Conservation (phyloP, 1,139 yeast species). For the Saccharomyces hybrid region DNA sequence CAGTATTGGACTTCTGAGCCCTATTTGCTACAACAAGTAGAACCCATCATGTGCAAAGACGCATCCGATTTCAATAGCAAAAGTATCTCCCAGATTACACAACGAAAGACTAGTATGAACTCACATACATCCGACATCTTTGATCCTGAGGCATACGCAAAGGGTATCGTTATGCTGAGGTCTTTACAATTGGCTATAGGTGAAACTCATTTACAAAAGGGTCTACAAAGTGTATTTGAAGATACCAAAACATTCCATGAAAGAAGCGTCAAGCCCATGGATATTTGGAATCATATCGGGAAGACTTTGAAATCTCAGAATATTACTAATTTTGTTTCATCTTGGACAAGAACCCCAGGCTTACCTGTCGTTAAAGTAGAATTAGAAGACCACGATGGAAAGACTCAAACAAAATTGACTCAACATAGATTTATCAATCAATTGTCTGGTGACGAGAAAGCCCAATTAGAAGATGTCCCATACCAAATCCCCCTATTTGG, state of each 20-base stretch:
- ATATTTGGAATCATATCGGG: conserved; percentile 44
- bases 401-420: conserved; percentile 32
- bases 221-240: conserved; percentile 40
- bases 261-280: conserved; percentile 44
- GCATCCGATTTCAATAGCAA: conserved; percentile 29
- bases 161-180: conserved; percentile 55
- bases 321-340: conserved; percentile 43
- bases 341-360: conserved; percentile 57
- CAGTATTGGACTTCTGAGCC: conserved; percentile 21
- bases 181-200: conserved; percentile 46
- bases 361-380: conserved; percentile 46
- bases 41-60: conserved; percentile 39
- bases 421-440: conserved; percentile 44
- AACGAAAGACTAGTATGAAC: conserved; percentile 30
- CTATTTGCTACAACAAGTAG: conserved; percentile 33
- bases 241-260: conserved; percentile 23
- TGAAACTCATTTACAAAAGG: conserved; percentile 32
- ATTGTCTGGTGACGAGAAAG: conserved; percentile 6
- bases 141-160: conserved; percentile 50
- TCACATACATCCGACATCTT: conserved; percentile 39
- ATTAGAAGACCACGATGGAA: conserved; percentile 25
- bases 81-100: conserved; percentile 22
- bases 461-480: conserved; percentile 28
- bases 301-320: conserved; percentile 29
- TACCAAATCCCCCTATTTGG: conserved; percentile 45